Evolutionary conservation across 2,329 filamentous ascomycete species (phyloP).

Genomic region (Saccharata proteae): DNA sequence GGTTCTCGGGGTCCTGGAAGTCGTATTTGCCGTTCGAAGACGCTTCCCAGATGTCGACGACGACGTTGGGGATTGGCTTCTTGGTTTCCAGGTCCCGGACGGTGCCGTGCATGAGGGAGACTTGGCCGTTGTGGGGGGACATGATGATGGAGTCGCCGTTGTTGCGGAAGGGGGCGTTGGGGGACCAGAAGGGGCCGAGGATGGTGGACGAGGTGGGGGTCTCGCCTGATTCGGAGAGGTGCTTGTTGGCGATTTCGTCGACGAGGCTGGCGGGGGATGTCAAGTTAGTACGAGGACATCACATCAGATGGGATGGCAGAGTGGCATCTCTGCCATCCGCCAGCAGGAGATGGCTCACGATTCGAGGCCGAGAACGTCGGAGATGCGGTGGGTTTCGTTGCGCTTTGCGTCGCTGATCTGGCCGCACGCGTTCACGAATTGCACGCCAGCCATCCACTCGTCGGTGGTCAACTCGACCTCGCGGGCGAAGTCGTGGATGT

Average conservation of each 20-base stretch:
- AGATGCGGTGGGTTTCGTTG: slow-evolving; percentile 64
- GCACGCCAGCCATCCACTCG: slow-evolving; percentile 65
- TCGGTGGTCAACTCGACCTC: slow-evolving; percentile 66
- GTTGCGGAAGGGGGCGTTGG: slow-evolving; percentile 59
- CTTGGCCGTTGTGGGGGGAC: slow-evolving; percentile 45
- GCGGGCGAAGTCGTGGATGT: slow-evolving; percentile 68
- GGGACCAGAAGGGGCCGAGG: slow-evolving; percentile 68
- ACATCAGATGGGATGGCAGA: neutral
- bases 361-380: slow-evolving; percentile 62
- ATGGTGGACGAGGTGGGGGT: slow-evolving; percentile 64
- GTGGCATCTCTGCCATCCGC: no score
- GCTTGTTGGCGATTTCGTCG: slow-evolving; percentile 54
- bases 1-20: slow-evolving; percentile 60
- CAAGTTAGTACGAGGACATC: neutral
- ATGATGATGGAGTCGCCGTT: slow-evolving; percentile 56
- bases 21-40: slow-evolving; percentile 66
- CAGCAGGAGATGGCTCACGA: slow-evolving; percentile 36
- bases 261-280: slow-evolving; percentile 36
- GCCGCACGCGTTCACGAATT: slow-evolving; percentile 64
- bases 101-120: slow-evolving; percentile 57
- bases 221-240: slow-evolving; percentile 48
- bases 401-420: slow-evolving; percentile 55
- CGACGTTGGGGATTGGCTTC: slow-evolving; percentile 53
- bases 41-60: slow-evolving; percentile 70
- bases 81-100: slow-evolving; percentile 54